Evolutionary conservation across 371 early-diverging fungal genomes (phyloP), one percentile per base, ranked within the genome.

Genomic region (Rhizopus stolonifer): DNA sequence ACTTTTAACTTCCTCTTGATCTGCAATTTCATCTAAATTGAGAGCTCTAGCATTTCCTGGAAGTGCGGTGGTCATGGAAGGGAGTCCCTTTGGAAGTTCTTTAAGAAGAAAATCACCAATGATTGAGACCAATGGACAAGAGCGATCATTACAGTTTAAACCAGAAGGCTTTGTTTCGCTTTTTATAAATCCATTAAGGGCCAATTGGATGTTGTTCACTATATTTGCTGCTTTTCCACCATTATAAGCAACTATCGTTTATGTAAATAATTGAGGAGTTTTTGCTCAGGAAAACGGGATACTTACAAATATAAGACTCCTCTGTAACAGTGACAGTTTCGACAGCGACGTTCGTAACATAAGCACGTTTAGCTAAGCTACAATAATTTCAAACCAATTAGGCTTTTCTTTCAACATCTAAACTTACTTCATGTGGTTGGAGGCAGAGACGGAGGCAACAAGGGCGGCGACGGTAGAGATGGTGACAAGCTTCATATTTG

Each of bases 281-380:
- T n/a, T n/a, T n/a, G n/a, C n/a, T n/a, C n/a, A 29, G 31, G 10
- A 29, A 10, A 29, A 29, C 10, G 10, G 10, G 4, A 29, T 10
- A 29, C n/a, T 15, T 36, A 36, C 36, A 36, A n/a, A 36, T n/a
- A 15, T 36, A 36, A 1, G 36, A 36, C n/a, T 36, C 36, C 14
- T 36, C 36, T 4, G 9, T 36, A n/a, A 36, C 36, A 8, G 36
- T 36, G 15, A 36, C 36, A n/a, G 36, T 36, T 14, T 36, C 36
- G 11, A 36, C 15, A 8, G 36, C 36, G 14, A 36, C 5, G 15
- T 14, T 36, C 14, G 36, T 36, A 15, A 36, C 36, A 36, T 36
- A 36, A 5, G 36, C 36, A 36, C 36, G 36, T n/a, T 36, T 36
- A 36, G 36, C 15, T 36, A 36, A 36, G n/a, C 36, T 36, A 36